Base-by-base conservation (phyloP, 225 moss, liverwort and hornwort genomes). In the Asterella californica region DNA sequence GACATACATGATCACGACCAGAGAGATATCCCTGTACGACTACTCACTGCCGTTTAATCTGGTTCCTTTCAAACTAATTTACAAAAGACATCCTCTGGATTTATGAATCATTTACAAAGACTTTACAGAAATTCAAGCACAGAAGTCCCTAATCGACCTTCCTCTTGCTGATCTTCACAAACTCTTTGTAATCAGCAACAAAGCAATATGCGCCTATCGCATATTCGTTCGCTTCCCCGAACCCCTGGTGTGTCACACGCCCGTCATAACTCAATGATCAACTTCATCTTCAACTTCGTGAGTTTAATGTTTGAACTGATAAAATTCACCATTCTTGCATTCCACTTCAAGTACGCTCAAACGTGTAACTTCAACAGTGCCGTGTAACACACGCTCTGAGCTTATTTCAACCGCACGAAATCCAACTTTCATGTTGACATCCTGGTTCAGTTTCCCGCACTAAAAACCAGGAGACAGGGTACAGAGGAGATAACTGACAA, bases 221-320 rank as follows among this genome's bases (percentile, higher is more conserved):
- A 49, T 27, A 30, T 49, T 7, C 1, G 72, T 49, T 72, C 72
- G 72, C 72, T 72, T 72, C 46, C 9, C 46, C 46, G 72, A 72
- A 72, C 72, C 49, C 72, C 72, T 47, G 72, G 72, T 72, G 72
- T 8, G 72, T 72, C 72, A 72, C 47, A 49, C 42, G 48, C 72
- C 72, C 49, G 19, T 70, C 38, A 70, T 45, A 70, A 22, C 42
- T 70, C 69, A 70, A 70, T 65, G 21, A 70, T 25, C 8, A 34
- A 8, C n/a, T n/a, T n/a, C n/a, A n/a, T n/a, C n/a, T 34, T 67
- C 29, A 11, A 34, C 12, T 67, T 67, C 34, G 34, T 14, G 18
- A 33, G 27, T 62, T 62, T 2, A 2, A n/a, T 62, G 2, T 11
- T 62, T 62, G 10, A 7, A 29, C 25, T 62, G 1, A 42, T 42